Percentiles rank a stretch among this genome's conserved stretches.
Conservation (phyloP, 441 rosid genomes). For the Eruca vesicaria region DNA sequence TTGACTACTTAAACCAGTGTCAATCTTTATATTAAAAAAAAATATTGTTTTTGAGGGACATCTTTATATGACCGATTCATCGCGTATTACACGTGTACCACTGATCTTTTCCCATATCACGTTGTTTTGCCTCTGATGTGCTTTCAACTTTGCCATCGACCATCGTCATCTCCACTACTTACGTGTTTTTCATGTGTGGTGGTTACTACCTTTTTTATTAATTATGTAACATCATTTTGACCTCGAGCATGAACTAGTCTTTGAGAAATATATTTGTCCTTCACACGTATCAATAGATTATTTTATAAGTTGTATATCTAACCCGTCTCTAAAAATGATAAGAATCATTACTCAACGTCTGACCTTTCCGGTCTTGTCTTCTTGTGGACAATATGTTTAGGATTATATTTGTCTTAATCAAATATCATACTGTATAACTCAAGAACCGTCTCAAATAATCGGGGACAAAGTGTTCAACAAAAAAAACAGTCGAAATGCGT, state of each 20-base stretch:
- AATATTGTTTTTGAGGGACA: too few relatives aligned
- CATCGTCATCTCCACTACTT: neutral
- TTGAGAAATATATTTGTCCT: neutral
- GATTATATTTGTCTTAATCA: neutral
- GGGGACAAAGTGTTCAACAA: neutral
- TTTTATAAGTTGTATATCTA: neutral
- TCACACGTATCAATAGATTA: conserved; percentile 1
- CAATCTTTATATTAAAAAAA: neutral
- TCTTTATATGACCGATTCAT: neutral
- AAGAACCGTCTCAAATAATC: neutral
- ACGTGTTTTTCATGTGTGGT: neutral
- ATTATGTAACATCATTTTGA: neutral
- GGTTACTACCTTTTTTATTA: neutral
- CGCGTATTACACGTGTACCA: neutral
- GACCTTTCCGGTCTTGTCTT: neutral
- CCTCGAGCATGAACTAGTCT: neutral
- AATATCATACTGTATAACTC: neutral
- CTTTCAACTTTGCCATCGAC: conserved; percentile 1
- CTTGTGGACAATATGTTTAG: conserved; percentile 7
- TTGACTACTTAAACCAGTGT: neutral
- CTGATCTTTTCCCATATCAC: neutral
- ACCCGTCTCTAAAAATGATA: neutral
- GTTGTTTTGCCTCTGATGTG: neutral
- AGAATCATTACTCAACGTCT: neutral
- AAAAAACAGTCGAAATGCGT: neutral